phyloP scores from a whole-genome alignment of 352 stramenopile genomes.

The Stramenopiles sp. region DNA sequence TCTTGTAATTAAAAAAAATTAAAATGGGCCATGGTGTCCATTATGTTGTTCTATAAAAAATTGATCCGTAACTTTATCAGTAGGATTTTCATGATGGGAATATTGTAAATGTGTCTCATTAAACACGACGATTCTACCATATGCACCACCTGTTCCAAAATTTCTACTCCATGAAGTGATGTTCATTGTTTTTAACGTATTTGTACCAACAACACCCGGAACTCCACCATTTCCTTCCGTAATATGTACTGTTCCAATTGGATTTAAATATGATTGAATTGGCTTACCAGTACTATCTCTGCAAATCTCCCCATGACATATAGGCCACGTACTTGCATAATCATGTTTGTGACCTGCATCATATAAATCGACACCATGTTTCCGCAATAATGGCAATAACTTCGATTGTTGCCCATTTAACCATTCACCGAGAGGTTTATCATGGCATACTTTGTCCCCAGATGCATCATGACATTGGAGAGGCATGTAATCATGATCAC shows the following conservation, averaged over 20 bases:
- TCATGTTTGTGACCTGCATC: conserved; percentile 67
- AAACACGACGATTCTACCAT: conserved; percentile 46
- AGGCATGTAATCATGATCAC: not conserved
- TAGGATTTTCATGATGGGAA: not conserved
- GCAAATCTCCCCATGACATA: not conserved
- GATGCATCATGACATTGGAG: not conserved
- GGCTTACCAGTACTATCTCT: not conserved
- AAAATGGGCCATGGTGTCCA: too few species aligned
- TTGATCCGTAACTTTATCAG: not conserved
- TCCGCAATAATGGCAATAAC: conserved; percentile 36
- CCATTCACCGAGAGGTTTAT: not conserved
- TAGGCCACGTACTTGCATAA: conserved; percentile 35
- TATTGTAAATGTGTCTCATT: conserved; percentile 53
- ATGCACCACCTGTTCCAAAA: conserved; percentile 53
- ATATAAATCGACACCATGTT: conserved; percentile 57
- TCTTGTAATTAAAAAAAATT: too few species aligned
- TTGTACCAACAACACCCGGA: conserved; percentile 36
- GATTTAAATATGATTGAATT: conserved; percentile 25
- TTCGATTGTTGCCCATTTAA: not conserved
- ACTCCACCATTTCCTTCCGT: conserved; percentile 31
- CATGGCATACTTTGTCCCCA: not conserved
- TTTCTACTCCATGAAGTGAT: conserved; percentile 35
- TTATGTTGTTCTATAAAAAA: not conserved
- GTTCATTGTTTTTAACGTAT: conserved; percentile 40
- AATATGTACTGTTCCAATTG: conserved; percentile 57